These are phyloP conservation scores for Solanum chmielewskii DNA, from an alignment of 257 asterid species.

Conservation along the genomic window DNA sequence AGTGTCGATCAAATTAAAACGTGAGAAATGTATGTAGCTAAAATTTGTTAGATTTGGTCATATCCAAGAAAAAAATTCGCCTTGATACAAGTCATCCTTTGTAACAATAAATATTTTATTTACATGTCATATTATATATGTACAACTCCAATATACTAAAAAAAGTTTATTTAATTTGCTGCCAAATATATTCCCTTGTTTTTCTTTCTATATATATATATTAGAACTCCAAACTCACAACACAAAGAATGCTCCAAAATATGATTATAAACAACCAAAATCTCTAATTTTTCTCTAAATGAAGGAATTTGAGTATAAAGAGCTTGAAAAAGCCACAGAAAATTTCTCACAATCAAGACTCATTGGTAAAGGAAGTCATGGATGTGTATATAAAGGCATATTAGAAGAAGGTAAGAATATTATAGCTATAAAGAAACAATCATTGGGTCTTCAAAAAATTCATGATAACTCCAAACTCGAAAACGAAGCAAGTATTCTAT, in stretches of 20 bases:
- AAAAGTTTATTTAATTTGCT: neutral
- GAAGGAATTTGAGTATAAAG: constrained; percentile 20
- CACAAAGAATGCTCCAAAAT: neutral
- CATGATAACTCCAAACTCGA: constrained; percentile 38
- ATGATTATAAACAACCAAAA: neutral
- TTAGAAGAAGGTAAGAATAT: constrained; percentile 20
- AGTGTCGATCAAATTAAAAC: neutral
- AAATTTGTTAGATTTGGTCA: neutral
- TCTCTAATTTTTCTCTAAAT: constrained; percentile 14
- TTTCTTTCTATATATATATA: neutral
- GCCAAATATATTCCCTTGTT: neutral
- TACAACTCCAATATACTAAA: neutral
- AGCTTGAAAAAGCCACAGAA: constrained; percentile 39
- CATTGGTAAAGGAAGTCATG: constrained; percentile 82
- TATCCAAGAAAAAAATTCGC: neutral
- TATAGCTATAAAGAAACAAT: constrained; percentile 62
- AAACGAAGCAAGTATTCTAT: constrained; percentile 45
- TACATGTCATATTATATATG: neutral
- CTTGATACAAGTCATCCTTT: neutral
- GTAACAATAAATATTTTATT: neutral
- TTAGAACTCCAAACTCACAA: neutral
- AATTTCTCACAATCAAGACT: constrained; percentile 40
- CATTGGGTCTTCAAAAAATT: constrained; percentile 48
- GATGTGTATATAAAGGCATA: constrained; percentile 39
- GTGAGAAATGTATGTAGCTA: neutral